These are phyloP conservation scores for Pythium dissimile DNA, from an alignment of 352 stramenopile species.

Conservation along the genomic window DNA sequence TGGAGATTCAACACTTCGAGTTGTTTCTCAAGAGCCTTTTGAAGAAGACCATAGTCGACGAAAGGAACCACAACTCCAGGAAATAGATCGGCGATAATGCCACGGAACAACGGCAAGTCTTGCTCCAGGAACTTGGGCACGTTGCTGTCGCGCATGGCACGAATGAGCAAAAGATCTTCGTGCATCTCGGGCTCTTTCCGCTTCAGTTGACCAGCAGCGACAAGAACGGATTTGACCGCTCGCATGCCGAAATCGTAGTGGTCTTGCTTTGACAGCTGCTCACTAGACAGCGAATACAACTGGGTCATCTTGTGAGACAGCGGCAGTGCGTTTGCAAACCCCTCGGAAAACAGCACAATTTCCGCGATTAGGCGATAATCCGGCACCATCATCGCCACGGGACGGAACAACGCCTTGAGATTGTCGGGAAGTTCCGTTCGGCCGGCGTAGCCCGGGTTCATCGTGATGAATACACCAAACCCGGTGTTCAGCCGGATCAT, in stretches of 20 bases:
- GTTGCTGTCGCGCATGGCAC: slow-evolving; percentile 95
- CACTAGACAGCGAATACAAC: slow-evolving; percentile 90
- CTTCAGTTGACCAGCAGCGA: slow-evolving; percentile 93
- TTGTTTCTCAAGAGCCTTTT: slow-evolving; percentile 86
- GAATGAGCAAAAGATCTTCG: slow-evolving; percentile 93
- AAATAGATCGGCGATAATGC: slow-evolving; percentile 94
- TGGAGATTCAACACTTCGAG: slow-evolving; percentile 73
- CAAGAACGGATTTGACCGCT: slow-evolving; percentile 92
- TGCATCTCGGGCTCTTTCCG: slow-evolving; percentile 92
- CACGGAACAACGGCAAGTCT: slow-evolving; percentile 91
- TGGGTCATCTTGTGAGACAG: slow-evolving; percentile 95
- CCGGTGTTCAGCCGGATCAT: slow-evolving; percentile 88
- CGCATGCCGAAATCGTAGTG: slow-evolving; percentile 96
- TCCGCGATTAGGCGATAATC: slow-evolving; percentile 94
- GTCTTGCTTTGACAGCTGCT: slow-evolving; percentile 93
- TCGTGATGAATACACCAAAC: slow-evolving; percentile 95
- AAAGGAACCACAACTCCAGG: slow-evolving; percentile 92
- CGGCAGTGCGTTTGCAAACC: slow-evolving; percentile 90
- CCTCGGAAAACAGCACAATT: slow-evolving; percentile 94
- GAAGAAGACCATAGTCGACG: slow-evolving; percentile 91
- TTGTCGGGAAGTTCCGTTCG: slow-evolving; percentile 92
- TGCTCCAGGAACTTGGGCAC: slow-evolving; percentile 95
- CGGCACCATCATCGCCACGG: slow-evolving; percentile 95
- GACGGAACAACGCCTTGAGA: slow-evolving; percentile 92
- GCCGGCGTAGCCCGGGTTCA: slow-evolving; percentile 93